Evolutionary conservation across 306 rosid species (phyloP).

Genomic region (Cicer cuneatum): DNA sequence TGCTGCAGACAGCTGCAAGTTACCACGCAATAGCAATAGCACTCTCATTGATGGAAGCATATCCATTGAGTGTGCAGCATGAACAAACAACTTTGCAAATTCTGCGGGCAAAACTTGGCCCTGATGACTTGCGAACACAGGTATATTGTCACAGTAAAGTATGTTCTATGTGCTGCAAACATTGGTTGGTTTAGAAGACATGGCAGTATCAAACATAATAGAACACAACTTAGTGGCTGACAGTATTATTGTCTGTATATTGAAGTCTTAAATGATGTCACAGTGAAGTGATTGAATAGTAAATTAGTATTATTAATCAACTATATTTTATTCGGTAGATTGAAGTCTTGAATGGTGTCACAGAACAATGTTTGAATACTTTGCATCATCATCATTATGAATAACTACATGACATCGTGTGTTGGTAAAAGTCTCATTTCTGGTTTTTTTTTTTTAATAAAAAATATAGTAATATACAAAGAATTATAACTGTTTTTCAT

Average conservation of each 20-base stretch:
- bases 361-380: slow-evolving; percentile 15
- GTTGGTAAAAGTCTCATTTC: slow-evolving; percentile 4
- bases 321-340: slow-evolving; percentile 10
- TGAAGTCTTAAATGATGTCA: slow-evolving; percentile 34
- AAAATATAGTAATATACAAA: not conserved
- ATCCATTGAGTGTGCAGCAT: slow-evolving; percentile 96
- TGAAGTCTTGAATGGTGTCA: slow-evolving; percentile 35
- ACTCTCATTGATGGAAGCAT: slow-evolving; percentile 99
- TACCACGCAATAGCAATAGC: slow-evolving; percentile 99
- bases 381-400: slow-evolving; percentile 7
- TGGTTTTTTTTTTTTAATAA: not conserved
- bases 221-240: not conserved
- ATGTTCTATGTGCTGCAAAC: not conserved
- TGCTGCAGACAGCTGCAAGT: slow-evolving; percentile 94
- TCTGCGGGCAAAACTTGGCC: slow-evolving; percentile 94
- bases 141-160: slow-evolving; percentile 54
- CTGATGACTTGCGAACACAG: slow-evolving; percentile 96
- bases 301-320: not conserved
- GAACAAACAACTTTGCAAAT: slow-evolving; percentile 97
- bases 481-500: not conserved
- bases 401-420: not conserved
- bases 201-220: slow-evolving; percentile 15
- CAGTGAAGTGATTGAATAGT: not conserved
- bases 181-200: slow-evolving; percentile 20
- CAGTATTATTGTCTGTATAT: not conserved